A percentile compares a stretch with the other conserved stretches of the same genome.
Conservation (phyloP, 208 protist species). For the Leishmania tropica region DNA sequence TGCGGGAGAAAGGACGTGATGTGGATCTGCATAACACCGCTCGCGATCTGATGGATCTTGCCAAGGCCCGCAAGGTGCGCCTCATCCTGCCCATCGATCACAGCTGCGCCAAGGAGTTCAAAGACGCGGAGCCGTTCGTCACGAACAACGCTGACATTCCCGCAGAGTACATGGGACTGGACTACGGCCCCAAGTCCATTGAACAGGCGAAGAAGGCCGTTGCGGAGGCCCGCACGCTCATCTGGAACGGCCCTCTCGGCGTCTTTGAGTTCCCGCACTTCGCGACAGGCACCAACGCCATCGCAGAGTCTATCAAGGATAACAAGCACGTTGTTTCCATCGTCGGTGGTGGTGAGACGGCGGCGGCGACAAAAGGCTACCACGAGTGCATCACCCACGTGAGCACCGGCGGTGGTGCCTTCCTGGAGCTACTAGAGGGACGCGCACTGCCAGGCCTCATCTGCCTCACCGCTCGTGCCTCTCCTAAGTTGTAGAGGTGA, state of each 20-base stretch:
- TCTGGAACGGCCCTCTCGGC: slow-evolving; percentile 98
- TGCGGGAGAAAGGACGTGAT: slow-evolving; percentile 81
- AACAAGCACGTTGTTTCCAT: slow-evolving; percentile 91
- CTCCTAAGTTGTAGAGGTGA: slow-evolving; percentile 65
- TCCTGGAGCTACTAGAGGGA: slow-evolving; percentile 99
- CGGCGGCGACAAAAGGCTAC: slow-evolving; percentile 91
- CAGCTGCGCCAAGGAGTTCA: slow-evolving; percentile 95
- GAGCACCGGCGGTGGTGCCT: slow-evolving; percentile 99
- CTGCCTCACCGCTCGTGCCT: slow-evolving; percentile 84
- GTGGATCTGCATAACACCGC: slow-evolving; percentile 79
- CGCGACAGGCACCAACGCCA: slow-evolving; percentile 79
- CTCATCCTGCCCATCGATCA: slow-evolving; percentile 99
- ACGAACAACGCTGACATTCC: slow-evolving; percentile 85
- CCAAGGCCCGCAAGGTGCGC: slow-evolving; percentile 94
- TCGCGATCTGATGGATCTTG: slow-evolving; percentile 78
- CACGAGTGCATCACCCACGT: slow-evolving; percentile 95
- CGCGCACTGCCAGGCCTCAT: slow-evolving; percentile 94
- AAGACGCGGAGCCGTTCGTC: slow-evolving; percentile 72
- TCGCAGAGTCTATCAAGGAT: slow-evolving; percentile 76
- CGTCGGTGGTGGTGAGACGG: slow-evolving; percentile 98
- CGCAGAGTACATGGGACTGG: slow-evolving; percentile 93
- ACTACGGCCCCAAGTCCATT: slow-evolving; percentile 95
- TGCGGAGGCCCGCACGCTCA: slow-evolving; percentile 85
- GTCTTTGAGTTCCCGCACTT: slow-evolving; percentile 99
- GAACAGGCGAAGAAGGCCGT: slow-evolving; percentile 80